Evolutionary conservation across 1,139 yeast genomes (phyloP), one percentile per base, ranked within the genome.

Genomic region (Kodamaea alishanica): DNA sequence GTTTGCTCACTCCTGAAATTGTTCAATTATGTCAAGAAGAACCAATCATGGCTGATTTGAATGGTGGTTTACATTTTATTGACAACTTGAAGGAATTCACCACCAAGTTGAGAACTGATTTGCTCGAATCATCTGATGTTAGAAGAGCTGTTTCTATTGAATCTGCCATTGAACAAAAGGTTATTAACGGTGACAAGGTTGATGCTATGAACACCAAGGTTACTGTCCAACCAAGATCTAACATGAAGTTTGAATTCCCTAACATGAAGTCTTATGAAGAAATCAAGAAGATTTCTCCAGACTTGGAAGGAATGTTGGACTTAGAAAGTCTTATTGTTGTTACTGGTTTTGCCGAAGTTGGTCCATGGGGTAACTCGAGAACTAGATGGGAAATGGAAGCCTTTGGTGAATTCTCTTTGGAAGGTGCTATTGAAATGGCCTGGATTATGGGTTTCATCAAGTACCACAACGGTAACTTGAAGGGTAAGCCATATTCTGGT

Each of bases 351-450:
- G 75, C 96, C 49, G 98, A 92, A 72, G 97, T 92, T 53, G 95
- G 97, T 61, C 98, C 98, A 61, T 94, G 97, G 96, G 98, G 98
- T 79, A 89, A 90, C 63, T 70, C 98, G 34, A 86, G 97, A 77
- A 92, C 98, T 46, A 83, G 98, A 76, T 92, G 98, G 98, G 97
- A 92, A 69, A 92, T 92, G 96, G 98, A 92, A 72, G 87, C 97
- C 40, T 52, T 67, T 45, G 98, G 98, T 56, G 89, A 86, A 60
- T 92, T 92, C 67, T 90, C 97, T n/a, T 73, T 92, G 56, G 98
- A 92, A 70, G 98, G 98, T 60, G 85, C 96, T 59, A 85, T 92
- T 61, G 98, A 92, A 73, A 90, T 92, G 96, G 97, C 98, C 38
- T 92, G 97, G 97, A 89, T 92, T 54, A 92, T 92, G 97, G 97